Evolutionary conservation across 805 yeast genomes (phyloP).

Genomic region (Metschnikowia reukaufii): DNA sequence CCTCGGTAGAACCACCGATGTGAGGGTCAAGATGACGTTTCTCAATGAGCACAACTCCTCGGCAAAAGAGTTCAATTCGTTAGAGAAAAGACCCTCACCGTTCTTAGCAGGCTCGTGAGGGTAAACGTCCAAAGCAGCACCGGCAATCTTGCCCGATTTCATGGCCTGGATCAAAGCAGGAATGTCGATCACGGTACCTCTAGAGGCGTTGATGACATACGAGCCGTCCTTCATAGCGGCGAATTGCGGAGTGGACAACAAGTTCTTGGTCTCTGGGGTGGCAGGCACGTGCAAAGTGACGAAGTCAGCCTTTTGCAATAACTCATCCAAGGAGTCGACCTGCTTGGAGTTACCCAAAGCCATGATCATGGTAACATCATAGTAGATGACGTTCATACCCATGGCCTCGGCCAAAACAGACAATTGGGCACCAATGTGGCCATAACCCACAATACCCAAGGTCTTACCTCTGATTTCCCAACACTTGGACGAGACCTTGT

Average conservation of each 20-base stretch:
- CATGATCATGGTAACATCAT: slow-evolving; percentile 92
- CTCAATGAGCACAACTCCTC: slow-evolving; percentile 77
- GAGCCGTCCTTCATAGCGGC: slow-evolving; percentile 97
- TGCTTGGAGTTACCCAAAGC: slow-evolving; percentile 95
- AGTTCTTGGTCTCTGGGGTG: slow-evolving; percentile 84
- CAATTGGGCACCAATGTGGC: slow-evolving; percentile 97
- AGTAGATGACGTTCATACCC: slow-evolving; percentile 96
- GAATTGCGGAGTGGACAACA: slow-evolving; percentile 87
- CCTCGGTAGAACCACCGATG: slow-evolving; percentile 98
- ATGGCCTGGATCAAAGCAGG: slow-evolving; percentile 90
- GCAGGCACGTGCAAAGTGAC: slow-evolving; percentile 95
- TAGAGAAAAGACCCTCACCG: slow-evolving; percentile 76
- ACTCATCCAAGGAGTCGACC: slow-evolving; percentile 79
- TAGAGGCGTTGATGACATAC: slow-evolving; percentile 90
- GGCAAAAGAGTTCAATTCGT: slow-evolving; percentile 78
- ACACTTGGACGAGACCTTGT: slow-evolving; percentile 90
- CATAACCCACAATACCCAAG: slow-evolving; percentile 94
- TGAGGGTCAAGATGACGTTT: slow-evolving; percentile 95
- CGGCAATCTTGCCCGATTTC: slow-evolving; percentile 92
- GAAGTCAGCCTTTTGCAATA: slow-evolving; percentile 80
- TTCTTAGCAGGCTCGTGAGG: slow-evolving; percentile 98
- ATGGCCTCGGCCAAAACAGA: slow-evolving; percentile 95
- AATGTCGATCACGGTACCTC: slow-evolving; percentile 97
- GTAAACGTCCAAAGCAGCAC: slow-evolving; percentile 95
- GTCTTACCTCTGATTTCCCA: slow-evolving; percentile 99